A percentile compares a stretch with the other conserved stretches of the same genome.
Conservation (phyloP, 2,329 filamentous ascomycete genomes). For the Diplocarpon rosae region DNA sequence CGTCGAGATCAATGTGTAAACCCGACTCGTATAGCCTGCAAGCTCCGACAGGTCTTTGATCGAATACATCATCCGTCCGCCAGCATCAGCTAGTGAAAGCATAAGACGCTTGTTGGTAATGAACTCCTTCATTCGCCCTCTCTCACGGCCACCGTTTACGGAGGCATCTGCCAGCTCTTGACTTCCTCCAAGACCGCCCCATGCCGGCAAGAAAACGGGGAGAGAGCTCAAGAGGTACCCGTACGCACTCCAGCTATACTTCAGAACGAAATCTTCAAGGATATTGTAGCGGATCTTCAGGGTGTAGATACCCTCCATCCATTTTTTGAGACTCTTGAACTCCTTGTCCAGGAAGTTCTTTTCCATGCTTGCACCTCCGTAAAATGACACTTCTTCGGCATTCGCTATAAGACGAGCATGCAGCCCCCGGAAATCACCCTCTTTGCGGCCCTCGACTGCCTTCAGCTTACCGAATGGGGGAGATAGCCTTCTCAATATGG, state of each 20-base stretch:
- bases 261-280: slow-evolving; percentile 93
- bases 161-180: slow-evolving; percentile 49
- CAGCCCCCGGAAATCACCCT: slow-evolving; percentile 86
- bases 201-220: slow-evolving; percentile 86
- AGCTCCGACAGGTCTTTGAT: slow-evolving; percentile 97
- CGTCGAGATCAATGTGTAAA: slow-evolving; percentile 91
- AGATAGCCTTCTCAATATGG: slow-evolving; percentile 75
- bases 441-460: slow-evolving; percentile 86
- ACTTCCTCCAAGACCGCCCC: slow-evolving; percentile 73
- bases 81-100: slow-evolving; percentile 92
- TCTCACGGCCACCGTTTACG: slow-evolving; percentile 52
- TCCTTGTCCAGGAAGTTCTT: slow-evolving; percentile 84
- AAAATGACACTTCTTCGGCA: slow-evolving; percentile 95
- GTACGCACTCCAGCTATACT: slow-evolving; percentile 98
- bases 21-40: slow-evolving; percentile 88
- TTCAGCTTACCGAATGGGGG: slow-evolving; percentile 96
- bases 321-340: slow-evolving; percentile 83
- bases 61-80: slow-evolving; percentile 98
- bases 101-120: slow-evolving; percentile 98
- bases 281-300: slow-evolving; percentile 98
- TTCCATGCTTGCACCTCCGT: slow-evolving; percentile 90
- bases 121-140: slow-evolving; percentile 92
- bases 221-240: slow-evolving; percentile 89
- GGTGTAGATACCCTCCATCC: slow-evolving; percentile 98
- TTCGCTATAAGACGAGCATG: slow-evolving; percentile 92